These are phyloP conservation scores for Suhomyces bokatorum DNA, from an alignment of 1,139 yeast genomes.

Conservation along the genomic window DNA sequence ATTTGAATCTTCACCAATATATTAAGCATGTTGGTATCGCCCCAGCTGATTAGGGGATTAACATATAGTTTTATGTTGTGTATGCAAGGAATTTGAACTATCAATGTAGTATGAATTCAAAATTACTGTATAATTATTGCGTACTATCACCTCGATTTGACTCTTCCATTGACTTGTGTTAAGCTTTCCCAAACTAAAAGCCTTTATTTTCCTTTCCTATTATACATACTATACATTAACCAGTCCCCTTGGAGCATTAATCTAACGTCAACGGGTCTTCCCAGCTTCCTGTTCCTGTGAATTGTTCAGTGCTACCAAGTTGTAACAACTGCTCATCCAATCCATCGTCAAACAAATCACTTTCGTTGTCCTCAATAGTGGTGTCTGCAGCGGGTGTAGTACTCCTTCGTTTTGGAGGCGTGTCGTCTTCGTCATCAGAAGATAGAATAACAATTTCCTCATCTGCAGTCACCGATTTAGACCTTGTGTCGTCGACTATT, in stretches of 20 bases:
- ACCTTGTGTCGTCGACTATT: constrained; percentile 29
- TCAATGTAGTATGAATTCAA: too few species aligned
- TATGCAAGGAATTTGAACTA: too few species aligned
- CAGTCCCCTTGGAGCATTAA: not conserved
- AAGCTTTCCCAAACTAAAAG: not conserved
- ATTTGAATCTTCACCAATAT: constrained; percentile 28
- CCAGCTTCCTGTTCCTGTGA: constrained; percentile 38
- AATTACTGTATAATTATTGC: too few species aligned
- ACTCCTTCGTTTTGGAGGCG: not conserved
- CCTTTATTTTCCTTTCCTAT: not conserved
- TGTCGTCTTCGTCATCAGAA: constrained; percentile 18
- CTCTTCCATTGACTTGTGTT: too few species aligned
- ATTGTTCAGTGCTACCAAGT: constrained; percentile 8
- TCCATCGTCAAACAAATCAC: constrained; percentile 23
- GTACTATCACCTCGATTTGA: too few species aligned
- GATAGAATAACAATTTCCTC: constrained; percentile 31
- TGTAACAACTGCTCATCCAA: constrained; percentile 22
- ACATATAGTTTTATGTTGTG: too few species aligned
- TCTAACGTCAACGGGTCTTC: constrained; percentile 40
- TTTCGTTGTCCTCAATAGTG: constrained; percentile 8
- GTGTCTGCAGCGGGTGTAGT: not conserved
- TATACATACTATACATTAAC: constrained; percentile 12
- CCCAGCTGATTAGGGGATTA: constrained; percentile 12
- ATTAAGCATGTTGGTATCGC: constrained; percentile 21
- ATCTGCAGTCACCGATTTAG: constrained; percentile 12